Evolutionary conservation across 495 filamentous ascomycete genomes (phyloP).

Genomic region (Xylaria sp.): DNA sequence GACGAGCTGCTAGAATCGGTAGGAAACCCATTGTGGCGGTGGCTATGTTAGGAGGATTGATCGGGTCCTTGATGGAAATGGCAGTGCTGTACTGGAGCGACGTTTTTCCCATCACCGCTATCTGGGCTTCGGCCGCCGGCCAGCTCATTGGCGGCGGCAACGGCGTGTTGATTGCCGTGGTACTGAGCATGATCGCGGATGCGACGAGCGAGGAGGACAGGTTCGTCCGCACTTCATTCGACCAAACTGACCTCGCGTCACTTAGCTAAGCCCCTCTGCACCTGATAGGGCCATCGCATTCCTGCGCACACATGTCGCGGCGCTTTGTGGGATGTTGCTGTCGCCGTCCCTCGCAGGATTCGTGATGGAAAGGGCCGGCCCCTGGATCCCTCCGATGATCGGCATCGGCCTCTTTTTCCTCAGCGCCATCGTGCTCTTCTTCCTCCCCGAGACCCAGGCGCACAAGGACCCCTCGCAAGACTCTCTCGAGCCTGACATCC

Average conservation of each 20-base stretch:
- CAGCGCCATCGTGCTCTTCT: constrained; percentile 38
- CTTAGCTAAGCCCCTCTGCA: constrained; percentile 30
- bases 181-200: constrained; percentile 65
- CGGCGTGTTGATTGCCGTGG: constrained; percentile 56
- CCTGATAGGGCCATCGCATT: constrained; percentile 52
- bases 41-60: constrained; percentile 41
- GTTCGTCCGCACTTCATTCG: constrained; percentile 38
- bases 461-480: constrained; percentile 20
- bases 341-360: constrained; percentile 58
- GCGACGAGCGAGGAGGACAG: constrained; percentile 61
- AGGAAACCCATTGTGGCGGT: constrained; percentile 50
- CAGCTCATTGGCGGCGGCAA: constrained; percentile 62
- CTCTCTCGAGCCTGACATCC: not conserved
- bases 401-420: constrained; percentile 41
- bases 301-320: constrained; percentile 37
- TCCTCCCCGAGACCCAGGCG: constrained; percentile 57
- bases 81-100: constrained; percentile 46
- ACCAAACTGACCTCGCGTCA: not conserved
- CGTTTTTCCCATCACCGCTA: constrained; percentile 54
- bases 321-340: constrained; percentile 50
- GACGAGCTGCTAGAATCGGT: constrained; percentile 52
- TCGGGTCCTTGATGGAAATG: constrained; percentile 45
- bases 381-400: constrained; percentile 61
- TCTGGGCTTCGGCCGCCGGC: constrained; percentile 61
- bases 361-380: constrained; percentile 59